Percentiles rank a stretch among this genome's conserved stretches.
Conservation (phyloP, 164 flowering plant genomes). For the Taxillus chinensis region DNA sequence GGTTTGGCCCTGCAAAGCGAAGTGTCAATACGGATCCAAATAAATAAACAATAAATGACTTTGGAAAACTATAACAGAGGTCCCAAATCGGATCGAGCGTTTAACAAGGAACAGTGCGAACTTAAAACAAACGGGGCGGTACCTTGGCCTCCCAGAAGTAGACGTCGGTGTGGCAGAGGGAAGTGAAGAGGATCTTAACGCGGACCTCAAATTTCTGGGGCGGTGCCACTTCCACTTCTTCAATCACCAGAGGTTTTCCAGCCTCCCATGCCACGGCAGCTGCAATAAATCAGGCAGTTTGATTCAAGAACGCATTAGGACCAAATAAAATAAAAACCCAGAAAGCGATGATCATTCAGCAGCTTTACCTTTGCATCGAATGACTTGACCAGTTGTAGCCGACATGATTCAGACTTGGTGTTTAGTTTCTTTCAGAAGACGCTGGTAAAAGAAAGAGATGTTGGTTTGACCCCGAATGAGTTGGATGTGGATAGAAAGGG, state of each 20-base stretch:
- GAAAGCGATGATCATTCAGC: not conserved
- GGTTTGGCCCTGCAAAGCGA: constrained; percentile 32
- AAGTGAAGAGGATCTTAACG: constrained; percentile 35
- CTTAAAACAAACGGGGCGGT: constrained; percentile 2
- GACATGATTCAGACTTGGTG: constrained; percentile 3
- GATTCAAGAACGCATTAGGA: not conserved
- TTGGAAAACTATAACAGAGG: not conserved
- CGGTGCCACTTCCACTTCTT: constrained; percentile 46
- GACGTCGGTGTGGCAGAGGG: constrained; percentile 47
- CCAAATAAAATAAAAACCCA: not conserved
- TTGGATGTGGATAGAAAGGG: not conserved
- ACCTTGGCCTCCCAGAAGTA: constrained; percentile 60
- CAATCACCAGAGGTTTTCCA: constrained; percentile 46
- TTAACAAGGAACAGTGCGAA: not conserved
- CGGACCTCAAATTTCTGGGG: constrained; percentile 38
- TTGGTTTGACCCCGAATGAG: not conserved
- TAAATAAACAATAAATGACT: not conserved
- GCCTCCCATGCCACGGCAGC: constrained; percentile 57
- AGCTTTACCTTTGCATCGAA: constrained; percentile 26
- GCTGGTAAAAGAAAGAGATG: too few species aligned
- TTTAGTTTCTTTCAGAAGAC: not conserved
- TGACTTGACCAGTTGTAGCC: constrained; percentile 23
- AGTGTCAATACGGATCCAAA: not conserved
- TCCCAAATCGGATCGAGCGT: too few species aligned
- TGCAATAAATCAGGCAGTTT: constrained; percentile 4